These are phyloP conservation scores for Citeromyces matritensis DNA, from an alignment of 805 yeast species.

Conservation along the genomic window DNA sequence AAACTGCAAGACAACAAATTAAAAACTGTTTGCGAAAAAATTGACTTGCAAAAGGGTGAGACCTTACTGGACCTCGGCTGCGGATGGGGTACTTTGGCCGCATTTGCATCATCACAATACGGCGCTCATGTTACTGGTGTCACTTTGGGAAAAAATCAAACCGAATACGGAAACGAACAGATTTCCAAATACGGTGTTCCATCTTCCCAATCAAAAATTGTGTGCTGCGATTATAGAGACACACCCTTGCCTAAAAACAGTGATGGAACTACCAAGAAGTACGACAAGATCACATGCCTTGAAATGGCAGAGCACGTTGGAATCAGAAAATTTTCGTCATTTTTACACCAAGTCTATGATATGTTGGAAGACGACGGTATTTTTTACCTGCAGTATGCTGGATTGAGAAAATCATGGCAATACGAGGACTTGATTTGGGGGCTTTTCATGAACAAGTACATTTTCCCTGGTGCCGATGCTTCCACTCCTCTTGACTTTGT, in stretches of 20 bases:
- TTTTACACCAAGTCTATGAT: conserved; percentile 68
- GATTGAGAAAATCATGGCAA: conserved; percentile 86
- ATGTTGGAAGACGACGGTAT: conserved; percentile 87
- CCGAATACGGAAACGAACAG: conserved; percentile 72
- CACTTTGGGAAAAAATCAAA: conserved; percentile 83
- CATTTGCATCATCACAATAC: conserved; percentile 67
- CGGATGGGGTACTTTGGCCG: conserved; percentile 92
- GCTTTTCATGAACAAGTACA: conserved; percentile 87
- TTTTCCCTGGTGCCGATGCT: conserved; percentile 96
- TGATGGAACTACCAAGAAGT: conserved; percentile 28
- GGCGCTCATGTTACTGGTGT: conserved; percentile 84
- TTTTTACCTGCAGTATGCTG: conserved; percentile 80
- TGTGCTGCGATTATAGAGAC: conserved; percentile 83
- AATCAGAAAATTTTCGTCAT: conserved; percentile 63
- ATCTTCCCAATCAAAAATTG: conserved; percentile 54
- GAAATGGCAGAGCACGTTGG: conserved; percentile 98
- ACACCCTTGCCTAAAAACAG: conserved; percentile 41
- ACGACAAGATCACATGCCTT: conserved; percentile 78
- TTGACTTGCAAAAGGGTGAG: conserved; percentile 60
- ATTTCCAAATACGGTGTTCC: conserved; percentile 56
- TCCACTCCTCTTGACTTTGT: conserved; percentile 87
- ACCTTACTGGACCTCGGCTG: conserved; percentile 76
- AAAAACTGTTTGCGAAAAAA: conserved; percentile 77
- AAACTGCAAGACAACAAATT: conserved; percentile 82
- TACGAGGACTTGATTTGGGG: conserved; percentile 93